Evolutionary conservation across 2,329 filamentous ascomycete genomes (phyloP).

Genomic region (Fusarium subtropicale): DNA sequence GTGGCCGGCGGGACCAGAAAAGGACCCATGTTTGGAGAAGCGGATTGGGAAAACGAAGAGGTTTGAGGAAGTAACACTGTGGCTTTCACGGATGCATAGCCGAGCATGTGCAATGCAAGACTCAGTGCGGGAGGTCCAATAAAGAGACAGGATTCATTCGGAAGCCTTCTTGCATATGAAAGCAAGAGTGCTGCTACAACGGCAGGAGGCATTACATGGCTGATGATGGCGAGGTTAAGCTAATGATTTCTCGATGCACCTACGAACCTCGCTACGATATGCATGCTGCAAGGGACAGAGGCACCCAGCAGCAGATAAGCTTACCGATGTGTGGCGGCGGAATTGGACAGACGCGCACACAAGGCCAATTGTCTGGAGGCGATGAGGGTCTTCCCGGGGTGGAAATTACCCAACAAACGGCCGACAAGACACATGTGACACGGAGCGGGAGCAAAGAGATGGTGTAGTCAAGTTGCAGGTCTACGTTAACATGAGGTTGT

Average conservation of each 20-base stretch:
- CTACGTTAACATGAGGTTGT: constrained; percentile 37
- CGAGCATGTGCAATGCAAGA: neutral
- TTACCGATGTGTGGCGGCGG: constrained; percentile 26
- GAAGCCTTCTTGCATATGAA: constrained; percentile 9
- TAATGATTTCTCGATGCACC: constrained; percentile 22
- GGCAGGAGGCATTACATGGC: constrained; percentile 12
- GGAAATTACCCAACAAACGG: constrained; percentile 28
- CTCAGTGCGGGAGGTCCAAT: neutral
- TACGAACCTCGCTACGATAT: constrained; percentile 29
- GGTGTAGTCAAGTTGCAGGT: constrained; percentile 17
- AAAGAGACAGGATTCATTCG: neutral
- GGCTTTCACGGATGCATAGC: constrained; percentile 7
- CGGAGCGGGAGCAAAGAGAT: constrained; percentile 8
- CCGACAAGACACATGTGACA: constrained; percentile 14
- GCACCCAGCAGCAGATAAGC: constrained; percentile 21
- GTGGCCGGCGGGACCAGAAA: constrained; percentile 60
- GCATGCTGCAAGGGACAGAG: constrained; percentile 45
- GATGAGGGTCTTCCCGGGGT: constrained; percentile 7
- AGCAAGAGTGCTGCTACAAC: constrained; percentile 13
- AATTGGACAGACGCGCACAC: constrained; percentile 17
- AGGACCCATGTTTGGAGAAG: constrained; percentile 69
- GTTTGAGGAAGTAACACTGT: constrained; percentile 52
- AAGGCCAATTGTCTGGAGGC: constrained; percentile 4
- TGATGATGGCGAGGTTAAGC: constrained; percentile 9
- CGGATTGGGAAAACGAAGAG: constrained; percentile 76